Conservation (phyloP, 495 filamentous ascomycete genomes). For the Chlorociboria aeruginascens region DNA sequence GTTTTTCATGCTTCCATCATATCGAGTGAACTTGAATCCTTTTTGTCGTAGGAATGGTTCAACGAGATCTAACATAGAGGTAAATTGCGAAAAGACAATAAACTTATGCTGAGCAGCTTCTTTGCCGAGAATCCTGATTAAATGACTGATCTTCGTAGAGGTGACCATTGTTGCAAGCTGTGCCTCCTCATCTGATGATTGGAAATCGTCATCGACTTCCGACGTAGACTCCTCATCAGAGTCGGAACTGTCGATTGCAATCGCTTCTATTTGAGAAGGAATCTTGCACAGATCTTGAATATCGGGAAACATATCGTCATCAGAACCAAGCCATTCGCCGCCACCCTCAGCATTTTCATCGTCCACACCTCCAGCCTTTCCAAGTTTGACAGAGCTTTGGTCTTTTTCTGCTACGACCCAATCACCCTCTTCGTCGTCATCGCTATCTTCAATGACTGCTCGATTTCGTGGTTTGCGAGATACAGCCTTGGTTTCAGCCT, state of each 20-base stretch:
- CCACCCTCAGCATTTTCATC: slow-evolving; percentile 82
- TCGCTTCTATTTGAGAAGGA: slow-evolving; percentile 7
- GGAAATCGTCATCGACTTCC: slow-evolving; percentile 27
- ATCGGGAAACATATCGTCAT: slow-evolving; percentile 34
- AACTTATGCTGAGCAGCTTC: slow-evolving; percentile 77
- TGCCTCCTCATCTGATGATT: slow-evolving; percentile 30
- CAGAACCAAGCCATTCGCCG: slow-evolving; percentile 62
- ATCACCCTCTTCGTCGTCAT: slow-evolving; percentile 48
- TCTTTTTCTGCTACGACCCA: slow-evolving; percentile 65
- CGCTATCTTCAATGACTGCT: slow-evolving; percentile 26
- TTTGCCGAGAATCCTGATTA: slow-evolving; percentile 67
- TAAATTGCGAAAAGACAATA: slow-evolving; percentile 96
- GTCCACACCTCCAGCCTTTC: slow-evolving; percentile 67
- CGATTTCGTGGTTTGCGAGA: slow-evolving; percentile 23
- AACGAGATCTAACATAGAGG: slow-evolving; percentile 87
- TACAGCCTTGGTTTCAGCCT: slow-evolving; percentile 11
- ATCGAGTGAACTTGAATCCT: slow-evolving; percentile 67
- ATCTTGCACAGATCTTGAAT: slow-evolving; percentile 8
- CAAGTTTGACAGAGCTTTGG: slow-evolving; percentile 43
- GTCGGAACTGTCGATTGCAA: slow-evolving; percentile 5
- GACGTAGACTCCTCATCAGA: slow-evolving; percentile 22
- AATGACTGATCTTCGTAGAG: slow-evolving; percentile 83
- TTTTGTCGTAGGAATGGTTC: slow-evolving; percentile 75
- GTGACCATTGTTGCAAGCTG: slow-evolving; percentile 31
- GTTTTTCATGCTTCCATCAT: slow-evolving; percentile 94